These are phyloP conservation scores for Anisodus acutangulus DNA, from an alignment of 257 asterid species.

Conservation along the genomic window DNA sequence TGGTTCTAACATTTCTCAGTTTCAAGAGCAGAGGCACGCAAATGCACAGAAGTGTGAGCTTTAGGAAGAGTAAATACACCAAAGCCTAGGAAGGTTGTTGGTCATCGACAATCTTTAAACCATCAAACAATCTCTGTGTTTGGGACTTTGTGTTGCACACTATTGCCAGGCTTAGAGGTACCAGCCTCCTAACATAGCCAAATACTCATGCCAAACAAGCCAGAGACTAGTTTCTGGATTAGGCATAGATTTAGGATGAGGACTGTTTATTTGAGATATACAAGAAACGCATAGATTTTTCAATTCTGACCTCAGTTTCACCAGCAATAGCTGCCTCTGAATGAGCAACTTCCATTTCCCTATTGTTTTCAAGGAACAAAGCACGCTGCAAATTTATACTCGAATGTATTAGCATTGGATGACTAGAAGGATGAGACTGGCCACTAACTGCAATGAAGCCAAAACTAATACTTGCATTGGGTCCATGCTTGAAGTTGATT, in stretches of 20 bases:
- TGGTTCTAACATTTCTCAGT: background rate
- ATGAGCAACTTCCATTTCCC: slow-evolving; percentile 97
- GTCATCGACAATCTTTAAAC: background rate
- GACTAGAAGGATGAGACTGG: background rate
- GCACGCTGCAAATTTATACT: slow-evolving; percentile 68
- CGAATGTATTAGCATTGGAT: background rate
- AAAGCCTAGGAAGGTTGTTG: background rate
- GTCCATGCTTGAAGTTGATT: slow-evolving; percentile 74
- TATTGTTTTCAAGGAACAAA: slow-evolving; percentile 76
- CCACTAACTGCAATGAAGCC: background rate
- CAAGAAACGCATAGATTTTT: background rate
- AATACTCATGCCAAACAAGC: background rate
- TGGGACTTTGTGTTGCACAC: background rate
- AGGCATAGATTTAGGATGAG: background rate
- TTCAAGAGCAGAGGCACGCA: slow-evolving; percentile 2
- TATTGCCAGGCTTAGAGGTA: background rate
- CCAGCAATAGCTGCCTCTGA: slow-evolving; percentile 93
- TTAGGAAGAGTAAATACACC: background rate
- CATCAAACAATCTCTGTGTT: background rate
- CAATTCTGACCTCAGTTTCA: slow-evolving; percentile 80
- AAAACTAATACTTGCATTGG: slow-evolving; percentile 65
- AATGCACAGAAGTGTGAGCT: background rate
- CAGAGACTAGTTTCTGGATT: background rate
- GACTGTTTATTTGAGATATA: background rate
- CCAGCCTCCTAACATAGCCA: background rate